Conservation (phyloP, 1,139 yeast genomes). For the Protomyces inundatus region DNA sequence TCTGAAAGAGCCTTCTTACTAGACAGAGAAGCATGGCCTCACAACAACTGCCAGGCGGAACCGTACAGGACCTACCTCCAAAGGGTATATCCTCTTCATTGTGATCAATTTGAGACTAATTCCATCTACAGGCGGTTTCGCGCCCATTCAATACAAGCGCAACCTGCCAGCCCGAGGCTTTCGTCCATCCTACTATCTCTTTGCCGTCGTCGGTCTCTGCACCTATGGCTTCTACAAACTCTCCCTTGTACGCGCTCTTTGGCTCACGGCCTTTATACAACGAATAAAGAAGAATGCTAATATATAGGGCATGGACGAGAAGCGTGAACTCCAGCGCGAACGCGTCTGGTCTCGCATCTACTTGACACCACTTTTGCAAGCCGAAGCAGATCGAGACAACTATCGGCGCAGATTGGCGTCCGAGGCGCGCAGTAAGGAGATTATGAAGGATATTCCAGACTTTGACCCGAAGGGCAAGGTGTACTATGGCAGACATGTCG, state of each 20-base stretch:
- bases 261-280: too few relatives aligned
- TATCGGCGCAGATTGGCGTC: conserved; percentile 69
- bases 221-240: conserved; percentile 68
- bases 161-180: conserved; percentile 81
- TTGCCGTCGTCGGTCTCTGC: conserved; percentile 41
- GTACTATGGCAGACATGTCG: conserved; percentile 37
- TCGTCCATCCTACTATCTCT: conserved; percentile 61
- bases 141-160: conserved; percentile 41
- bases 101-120: neutral
- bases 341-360: conserved; percentile 71
- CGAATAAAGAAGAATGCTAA: neutral
- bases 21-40: conserved; percentile 2
- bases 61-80: conserved; percentile 78
- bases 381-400: conserved; percentile 74
- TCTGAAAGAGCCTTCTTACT: too few relatives aligned
- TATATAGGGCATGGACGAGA: conserved; percentile 34
- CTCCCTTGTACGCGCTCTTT: conserved; percentile 41
- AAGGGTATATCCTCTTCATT: conserved; percentile 56
- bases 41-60: conserved; percentile 21
- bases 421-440: conserved; percentile 61
- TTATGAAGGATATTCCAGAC: conserved; percentile 55
- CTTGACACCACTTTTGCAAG: conserved; percentile 67
- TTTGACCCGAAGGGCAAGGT: conserved; percentile 51
- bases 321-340: conserved; percentile 62
- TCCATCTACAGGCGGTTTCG: conserved; percentile 13